These are phyloP conservation scores for Cairneyella variabilis DNA, from an alignment of 495 filamentous ascomycete species.

Conservation along the genomic window DNA sequence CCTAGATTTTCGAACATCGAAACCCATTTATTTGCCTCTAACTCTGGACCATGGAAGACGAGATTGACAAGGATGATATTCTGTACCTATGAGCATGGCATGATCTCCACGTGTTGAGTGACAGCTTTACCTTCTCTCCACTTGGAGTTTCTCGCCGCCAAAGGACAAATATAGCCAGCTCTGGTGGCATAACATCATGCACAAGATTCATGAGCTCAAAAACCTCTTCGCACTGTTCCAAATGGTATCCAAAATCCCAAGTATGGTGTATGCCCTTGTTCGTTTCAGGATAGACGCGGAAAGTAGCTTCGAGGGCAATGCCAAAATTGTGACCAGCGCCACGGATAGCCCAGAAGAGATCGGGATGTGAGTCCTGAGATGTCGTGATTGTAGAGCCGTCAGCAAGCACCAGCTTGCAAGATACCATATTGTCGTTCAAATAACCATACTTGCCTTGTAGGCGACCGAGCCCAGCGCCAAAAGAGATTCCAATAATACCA, in stretches of 20 bases:
- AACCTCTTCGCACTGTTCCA: background rate
- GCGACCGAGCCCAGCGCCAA: conserved; percentile 54
- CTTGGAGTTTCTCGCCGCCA: no score
- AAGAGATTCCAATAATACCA: conserved; percentile 52
- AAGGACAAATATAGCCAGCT: no score
- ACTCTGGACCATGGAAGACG: no score
- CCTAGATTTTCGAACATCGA: no score
- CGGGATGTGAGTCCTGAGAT: conserved; percentile 35
- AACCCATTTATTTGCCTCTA: no score
- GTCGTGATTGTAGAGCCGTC: conserved; percentile 33
- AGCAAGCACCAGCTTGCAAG: conserved; percentile 44
- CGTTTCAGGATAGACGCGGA: background rate
- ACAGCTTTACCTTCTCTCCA: no score
- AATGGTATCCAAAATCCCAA: background rate
- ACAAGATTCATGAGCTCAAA: background rate
- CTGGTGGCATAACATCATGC: no score
- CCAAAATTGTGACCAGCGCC: conserved; percentile 47
- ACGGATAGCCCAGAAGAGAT: conserved; percentile 45
- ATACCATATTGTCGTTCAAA: conserved; percentile 49
- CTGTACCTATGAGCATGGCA: no score
- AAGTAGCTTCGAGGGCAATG: conserved; percentile 25
- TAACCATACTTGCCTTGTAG: conserved; percentile 46
- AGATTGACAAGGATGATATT: no score
- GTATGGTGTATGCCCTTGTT: conserved; percentile 20
- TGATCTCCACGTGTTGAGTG: no score